Percentiles rank a stretch among this genome's conserved stretches.
Evolutionary conservation across 768 basidiomycete species (phyloP).

Genomic region (Pisolithus tinctorius): DNA sequence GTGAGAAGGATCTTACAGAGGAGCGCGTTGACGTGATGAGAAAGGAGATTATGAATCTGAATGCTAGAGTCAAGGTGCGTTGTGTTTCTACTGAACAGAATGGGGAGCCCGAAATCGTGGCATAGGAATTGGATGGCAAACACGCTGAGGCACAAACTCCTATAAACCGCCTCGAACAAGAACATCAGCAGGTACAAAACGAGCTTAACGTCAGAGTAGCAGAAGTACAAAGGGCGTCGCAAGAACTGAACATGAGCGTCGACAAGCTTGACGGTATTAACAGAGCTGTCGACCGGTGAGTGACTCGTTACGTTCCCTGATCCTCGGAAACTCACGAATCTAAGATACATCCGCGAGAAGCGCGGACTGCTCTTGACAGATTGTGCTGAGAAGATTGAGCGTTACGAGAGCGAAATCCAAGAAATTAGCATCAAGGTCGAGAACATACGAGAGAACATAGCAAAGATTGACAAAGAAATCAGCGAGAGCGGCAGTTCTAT

Average conservation of each 20-base stretch:
- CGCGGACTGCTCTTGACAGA: conserved; percentile 55
- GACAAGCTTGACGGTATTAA: conserved; percentile 58
- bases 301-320: not conserved
- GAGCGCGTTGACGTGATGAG: conserved; percentile 51
- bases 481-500: conserved; percentile 64
- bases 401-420: conserved; percentile 39
- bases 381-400: conserved; percentile 47
- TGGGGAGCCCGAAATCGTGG: not conserved
- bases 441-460: conserved; percentile 37
- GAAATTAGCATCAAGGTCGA: conserved; percentile 36
- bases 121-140: conserved; percentile 57
- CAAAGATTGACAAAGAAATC: conserved; percentile 69
- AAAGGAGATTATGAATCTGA: conserved; percentile 43
- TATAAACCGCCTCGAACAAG: conserved; percentile 54
- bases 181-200: conserved; percentile 42
- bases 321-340: not conserved
- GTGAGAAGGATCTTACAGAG: conserved; percentile 53
- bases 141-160: conserved; percentile 58
- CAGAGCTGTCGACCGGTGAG: conserved; percentile 60
- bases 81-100: not conserved
- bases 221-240: conserved; percentile 47
- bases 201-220: conserved; percentile 43
- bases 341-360: conserved; percentile 70
- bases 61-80: conserved; percentile 44
- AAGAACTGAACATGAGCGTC: conserved; percentile 59